Evolutionary conservation across 169 alveolate genomes (phyloP), one percentile per base, ranked within the genome.

Genomic region (Cryptosporidium baileyi): DNA sequence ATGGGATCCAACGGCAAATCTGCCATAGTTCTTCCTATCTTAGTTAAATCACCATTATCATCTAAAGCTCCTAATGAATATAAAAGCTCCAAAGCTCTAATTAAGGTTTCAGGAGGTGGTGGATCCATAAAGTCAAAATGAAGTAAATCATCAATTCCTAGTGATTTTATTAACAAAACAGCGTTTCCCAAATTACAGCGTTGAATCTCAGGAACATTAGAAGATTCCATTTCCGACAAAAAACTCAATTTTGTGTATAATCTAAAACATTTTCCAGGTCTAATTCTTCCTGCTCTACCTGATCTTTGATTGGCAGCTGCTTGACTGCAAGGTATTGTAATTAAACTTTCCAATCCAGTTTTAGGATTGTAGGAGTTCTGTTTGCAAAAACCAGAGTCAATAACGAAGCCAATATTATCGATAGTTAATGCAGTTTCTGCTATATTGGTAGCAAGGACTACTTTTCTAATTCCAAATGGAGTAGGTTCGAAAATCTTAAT

Each of bases 211-310:
- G 99, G 99, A 38, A 93, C 92, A 24, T 96, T 94, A 32, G 94
- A 92, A 15, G 95, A 98, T 67, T 97, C 99, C 92, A 98, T 93
- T 89, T 98, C 99, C 91, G 97, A 93, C 80, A 94, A 94, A 89
- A 90, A 98, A 22, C 99, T 95, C 91, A 95, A 96, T 60, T 96
- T 91, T 28, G 99, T 98, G 91, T 96, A 98, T 88, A 98, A 88
- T 61, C 99, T 95, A 91, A 97, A 98, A 88, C 99, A 98, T 89
- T 96, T 96, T 9, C 99, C 99, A 1, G 99, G 99, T 19, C 97
- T 94, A n/a, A 97, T 99, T 82, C 99, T 95, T 15, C 99, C 99
- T 1, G 99, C 99, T 63, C 99, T 94, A 22, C 99, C 99, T 24
- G 99, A 97, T 67, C 99, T 96, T 95, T 99, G 98, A 88, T 97